A percentile compares a stretch with the other conserved stretches of the same genome.
These are phyloP conservation scores for Tolypocladium ophioglossoides DNA, from an alignment of 2,329 filamentous ascomycete genomes.

Conservation along the genomic window DNA sequence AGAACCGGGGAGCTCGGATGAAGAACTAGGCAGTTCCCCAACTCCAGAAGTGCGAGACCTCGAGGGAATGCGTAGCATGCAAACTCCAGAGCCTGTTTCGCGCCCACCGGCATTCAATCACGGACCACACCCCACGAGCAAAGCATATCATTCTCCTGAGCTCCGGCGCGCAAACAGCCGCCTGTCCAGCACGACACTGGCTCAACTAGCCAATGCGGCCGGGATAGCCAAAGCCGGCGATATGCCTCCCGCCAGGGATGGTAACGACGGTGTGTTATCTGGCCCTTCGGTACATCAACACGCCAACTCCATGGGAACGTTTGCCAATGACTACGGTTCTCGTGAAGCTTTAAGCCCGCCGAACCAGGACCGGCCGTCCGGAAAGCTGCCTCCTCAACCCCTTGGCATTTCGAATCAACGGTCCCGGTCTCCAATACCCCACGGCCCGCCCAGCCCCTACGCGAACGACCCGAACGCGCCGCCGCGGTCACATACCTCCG, in stretches of 20 bases:
- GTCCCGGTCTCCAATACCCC: constrained; percentile 33
- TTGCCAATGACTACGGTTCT: constrained; percentile 44
- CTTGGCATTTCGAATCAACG: constrained; percentile 28
- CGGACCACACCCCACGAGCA: constrained; percentile 57
- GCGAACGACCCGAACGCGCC: constrained; percentile 18
- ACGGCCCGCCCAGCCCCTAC: constrained; percentile 21
- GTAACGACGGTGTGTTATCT: constrained; percentile 20
- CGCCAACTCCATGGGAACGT: constrained; percentile 37
- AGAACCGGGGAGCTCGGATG: constrained; percentile 47
- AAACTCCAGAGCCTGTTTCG: constrained; percentile 65
- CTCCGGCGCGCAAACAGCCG: constrained; percentile 72
- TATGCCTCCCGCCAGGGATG: constrained; percentile 17
- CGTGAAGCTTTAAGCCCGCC: constrained; percentile 40
- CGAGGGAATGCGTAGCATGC: constrained; percentile 42
- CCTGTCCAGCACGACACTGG: constrained; percentile 71
- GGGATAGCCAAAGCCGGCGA: constrained; percentile 34
- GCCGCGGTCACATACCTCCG: constrained; percentile 18
- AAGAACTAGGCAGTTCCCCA: constrained; percentile 30
- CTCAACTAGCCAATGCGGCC: constrained; percentile 65
- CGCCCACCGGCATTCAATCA: constrained; percentile 73
- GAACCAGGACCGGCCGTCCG: constrained; percentile 21
- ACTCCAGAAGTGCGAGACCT: constrained; percentile 37
- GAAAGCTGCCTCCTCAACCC: constrained; percentile 29
- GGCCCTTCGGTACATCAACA: constrained; percentile 41
- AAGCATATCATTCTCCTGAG: constrained; percentile 64